These are phyloP conservation scores for Colletotrichum eleusines DNA, from an alignment of 2,329 filamentous ascomycete species.

Conservation along the genomic window DNA sequence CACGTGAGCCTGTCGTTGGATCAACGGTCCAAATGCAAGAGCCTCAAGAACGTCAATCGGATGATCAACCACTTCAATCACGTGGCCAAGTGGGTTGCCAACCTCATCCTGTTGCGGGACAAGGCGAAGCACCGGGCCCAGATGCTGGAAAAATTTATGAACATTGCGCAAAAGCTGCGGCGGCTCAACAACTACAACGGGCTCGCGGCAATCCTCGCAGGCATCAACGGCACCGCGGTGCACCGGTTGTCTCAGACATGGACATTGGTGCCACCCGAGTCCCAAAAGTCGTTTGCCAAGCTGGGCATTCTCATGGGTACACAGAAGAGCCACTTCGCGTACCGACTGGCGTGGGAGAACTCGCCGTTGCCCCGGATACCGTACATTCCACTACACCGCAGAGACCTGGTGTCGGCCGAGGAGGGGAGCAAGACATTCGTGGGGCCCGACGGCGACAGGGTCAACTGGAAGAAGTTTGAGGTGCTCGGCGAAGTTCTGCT, in stretches of 20 bases:
- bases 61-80: slow-evolving; percentile 96
- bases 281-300: slow-evolving; percentile 87
- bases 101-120: slow-evolving; percentile 88
- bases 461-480: slow-evolving; percentile 99
- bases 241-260: slow-evolving; percentile 86
- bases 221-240: slow-evolving; percentile 88
- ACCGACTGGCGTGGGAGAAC: slow-evolving; percentile 98
- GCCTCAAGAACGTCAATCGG: slow-evolving; percentile 87
- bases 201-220: slow-evolving; percentile 91
- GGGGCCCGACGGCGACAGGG: slow-evolving; percentile 76
- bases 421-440: slow-evolving; percentile 93
- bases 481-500: slow-evolving; percentile 93
- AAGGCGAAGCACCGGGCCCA: slow-evolving; percentile 95
- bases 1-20: slow-evolving; percentile 83
- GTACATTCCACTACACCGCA: slow-evolving; percentile 88
- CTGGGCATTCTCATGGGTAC: slow-evolving; percentile 93
- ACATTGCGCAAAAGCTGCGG: slow-evolving; percentile 85
- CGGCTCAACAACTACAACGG: slow-evolving; percentile 98
- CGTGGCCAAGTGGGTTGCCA: slow-evolving; percentile 83
- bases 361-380: slow-evolving; percentile 90
- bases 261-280: slow-evolving; percentile 76
- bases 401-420: slow-evolving; percentile 91
- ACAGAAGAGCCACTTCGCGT: slow-evolving; percentile 92
- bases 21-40: slow-evolving; percentile 80
- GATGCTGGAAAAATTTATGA: slow-evolving; percentile 96